Conservation (phyloP, 2,329 filamentous ascomycete genomes). For the Fusarium liriodendri region DNA sequence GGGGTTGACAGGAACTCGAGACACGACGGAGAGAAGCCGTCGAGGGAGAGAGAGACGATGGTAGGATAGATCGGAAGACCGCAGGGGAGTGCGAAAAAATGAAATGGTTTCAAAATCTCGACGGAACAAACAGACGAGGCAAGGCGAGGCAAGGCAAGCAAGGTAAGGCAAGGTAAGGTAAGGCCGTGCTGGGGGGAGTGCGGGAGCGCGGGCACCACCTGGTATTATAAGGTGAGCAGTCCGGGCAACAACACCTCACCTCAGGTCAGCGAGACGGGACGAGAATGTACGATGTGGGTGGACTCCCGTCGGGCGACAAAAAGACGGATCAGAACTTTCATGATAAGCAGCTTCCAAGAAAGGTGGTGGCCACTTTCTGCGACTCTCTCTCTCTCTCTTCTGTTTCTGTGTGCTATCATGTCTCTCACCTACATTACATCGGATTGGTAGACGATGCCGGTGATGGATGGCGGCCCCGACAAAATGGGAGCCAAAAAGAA, state of each 20-base stretch:
- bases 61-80: conserved; percentile 24
- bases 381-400: not conserved
- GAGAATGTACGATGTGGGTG: conserved; percentile 8
- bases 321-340: conserved; percentile 14
- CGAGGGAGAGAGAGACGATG: conserved; percentile 8
- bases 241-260: conserved; percentile 29
- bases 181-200: conserved; percentile 26
- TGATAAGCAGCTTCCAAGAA: conserved; percentile 1
- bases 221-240: conserved; percentile 36
- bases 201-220: conserved; percentile 14
- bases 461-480: conserved; percentile 6
- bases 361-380: conserved; percentile 20
- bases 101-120: conserved; percentile 43
- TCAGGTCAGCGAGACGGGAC: conserved; percentile 14
- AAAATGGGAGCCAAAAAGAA: conserved; percentile 21
- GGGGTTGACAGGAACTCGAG: conserved; percentile 35
- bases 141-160: not conserved
- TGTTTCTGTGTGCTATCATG: not conserved
- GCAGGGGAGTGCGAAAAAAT: conserved; percentile 24
- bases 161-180: conserved; percentile 35
- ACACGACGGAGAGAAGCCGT: conserved; percentile 19
- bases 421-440: not conserved
- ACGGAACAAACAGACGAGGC: conserved; percentile 33
- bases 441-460: conserved; percentile 2
- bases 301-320: conserved; percentile 18